Conservation (phyloP, 2,329 filamentous ascomycete species). For the Xylariaceae sp. region DNA sequence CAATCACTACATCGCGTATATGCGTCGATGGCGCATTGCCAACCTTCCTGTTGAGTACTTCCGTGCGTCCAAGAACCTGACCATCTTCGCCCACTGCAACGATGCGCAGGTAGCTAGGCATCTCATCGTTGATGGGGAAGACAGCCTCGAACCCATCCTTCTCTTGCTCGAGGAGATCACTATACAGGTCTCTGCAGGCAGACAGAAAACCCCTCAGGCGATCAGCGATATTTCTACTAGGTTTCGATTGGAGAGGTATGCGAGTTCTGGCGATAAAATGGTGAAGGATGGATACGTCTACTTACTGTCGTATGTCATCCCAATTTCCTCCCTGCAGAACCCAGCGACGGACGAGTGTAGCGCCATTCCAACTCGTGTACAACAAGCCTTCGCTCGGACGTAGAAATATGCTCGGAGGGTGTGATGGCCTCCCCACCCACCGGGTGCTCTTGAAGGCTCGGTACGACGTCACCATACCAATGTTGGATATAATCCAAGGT, state of each 20-base stretch:
- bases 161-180: constrained; percentile 11
- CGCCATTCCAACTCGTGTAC: constrained; percentile 32
- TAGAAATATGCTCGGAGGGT: constrained; percentile 11
- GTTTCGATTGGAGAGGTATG: too few relatives aligned
- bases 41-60: constrained; percentile 18
- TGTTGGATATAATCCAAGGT: constrained; percentile 19
- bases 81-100: constrained; percentile 20
- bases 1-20: background rate
- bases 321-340: constrained; percentile 23
- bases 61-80: constrained; percentile 19
- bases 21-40: constrained; percentile 17
- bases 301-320: constrained; percentile 2
- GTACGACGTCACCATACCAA: constrained; percentile 28
- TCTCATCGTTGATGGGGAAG: constrained; percentile 13
- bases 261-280: too few relatives aligned
- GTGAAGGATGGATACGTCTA: background rate
- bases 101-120: constrained; percentile 23
- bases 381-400: constrained; percentile 13
- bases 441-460: constrained; percentile 25
- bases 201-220: too few relatives aligned
- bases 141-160: constrained; percentile 25
- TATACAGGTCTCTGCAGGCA: constrained; percentile 1
- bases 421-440: constrained; percentile 24
- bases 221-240: too few relatives aligned
- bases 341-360: constrained; percentile 26